A percentile compares a stretch with the other conserved stretches of the same genome.
Evolutionary conservation across 257 asterid species (phyloP).

Genomic region (Solanum peruvianum): DNA sequence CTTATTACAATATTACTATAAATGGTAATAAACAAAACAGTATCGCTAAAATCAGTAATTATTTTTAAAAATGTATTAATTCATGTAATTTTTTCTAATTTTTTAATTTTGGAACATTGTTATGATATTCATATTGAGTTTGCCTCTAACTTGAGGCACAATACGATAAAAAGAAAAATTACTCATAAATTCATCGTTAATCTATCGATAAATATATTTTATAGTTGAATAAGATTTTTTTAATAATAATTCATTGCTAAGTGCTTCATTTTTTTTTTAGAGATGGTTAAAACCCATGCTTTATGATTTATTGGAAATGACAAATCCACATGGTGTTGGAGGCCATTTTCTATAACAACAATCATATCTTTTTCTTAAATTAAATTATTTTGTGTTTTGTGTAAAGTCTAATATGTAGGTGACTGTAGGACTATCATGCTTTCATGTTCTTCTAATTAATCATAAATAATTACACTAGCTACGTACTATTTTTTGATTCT

Average conservation of each 20-base stretch:
- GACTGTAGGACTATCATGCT: slow-evolving; percentile 21
- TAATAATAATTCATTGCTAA: not conserved
- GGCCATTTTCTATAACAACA: slow-evolving; percentile 22
- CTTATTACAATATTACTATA: no score
- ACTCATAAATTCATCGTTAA: not conserved
- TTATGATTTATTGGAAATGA: not conserved
- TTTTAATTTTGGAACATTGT: not conserved
- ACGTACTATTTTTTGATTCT: not conserved
- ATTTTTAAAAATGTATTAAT: no score
- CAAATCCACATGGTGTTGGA: slow-evolving; percentile 45
- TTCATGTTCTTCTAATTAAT: slow-evolving; percentile 25
- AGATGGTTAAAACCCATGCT: not conserved
- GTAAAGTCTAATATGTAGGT: slow-evolving; percentile 14
- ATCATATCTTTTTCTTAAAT: slow-evolving; percentile 24
- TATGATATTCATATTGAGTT: not conserved
- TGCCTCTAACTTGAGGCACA: not conserved
- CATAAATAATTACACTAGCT: not conserved
- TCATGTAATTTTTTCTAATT: no score
- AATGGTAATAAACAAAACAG: no score
- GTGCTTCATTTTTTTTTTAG: no score
- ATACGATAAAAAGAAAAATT: not conserved
- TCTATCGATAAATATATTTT: not conserved
- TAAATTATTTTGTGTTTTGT: slow-evolving; percentile 27
- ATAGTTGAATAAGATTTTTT: not conserved
- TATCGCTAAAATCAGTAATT: no score